phyloP scores from a whole-genome alignment of 129 eudicot species.

The Arctium minus region DNA sequence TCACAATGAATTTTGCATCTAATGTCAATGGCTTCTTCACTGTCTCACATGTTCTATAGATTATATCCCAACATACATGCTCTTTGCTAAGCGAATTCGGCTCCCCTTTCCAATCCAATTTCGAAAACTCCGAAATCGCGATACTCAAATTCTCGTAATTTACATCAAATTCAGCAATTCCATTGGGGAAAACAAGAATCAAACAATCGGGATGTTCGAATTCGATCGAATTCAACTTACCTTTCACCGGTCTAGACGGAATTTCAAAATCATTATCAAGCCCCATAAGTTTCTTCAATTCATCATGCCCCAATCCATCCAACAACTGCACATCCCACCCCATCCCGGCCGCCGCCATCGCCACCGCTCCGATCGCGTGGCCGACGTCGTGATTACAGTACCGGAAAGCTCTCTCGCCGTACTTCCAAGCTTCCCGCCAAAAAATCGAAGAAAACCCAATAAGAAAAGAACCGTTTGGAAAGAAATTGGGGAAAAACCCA shows the following conservation, averaged over 20 bases:
- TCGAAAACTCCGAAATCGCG: constrained; percentile 39
- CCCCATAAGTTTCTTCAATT: constrained; percentile 76
- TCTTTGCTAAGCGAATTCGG: constrained; percentile 80
- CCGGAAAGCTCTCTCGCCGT: constrained; percentile 94
- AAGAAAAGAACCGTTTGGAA: constrained; percentile 59
- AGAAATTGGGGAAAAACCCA: constrained; percentile 38
- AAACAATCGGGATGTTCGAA: constrained; percentile 97
- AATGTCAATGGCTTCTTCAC: constrained; percentile 56
- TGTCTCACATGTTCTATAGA: constrained; percentile 69
- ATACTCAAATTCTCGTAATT: constrained; percentile 47
- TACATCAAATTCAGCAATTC: constrained; percentile 41
- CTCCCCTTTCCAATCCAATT: constrained; percentile 84
- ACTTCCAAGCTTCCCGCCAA: constrained; percentile 98
- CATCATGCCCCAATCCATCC: constrained; percentile 78
- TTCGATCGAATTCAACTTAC: constrained; percentile 68
- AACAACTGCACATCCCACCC: constrained; percentile 98
- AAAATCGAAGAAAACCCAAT: constrained; percentile 79
- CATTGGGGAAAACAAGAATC: constrained; percentile 64
- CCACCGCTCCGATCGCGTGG: constrained; percentile 74
- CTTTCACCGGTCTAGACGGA: constrained; percentile 60
- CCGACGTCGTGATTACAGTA: constrained; percentile 96
- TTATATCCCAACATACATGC: constrained; percentile 81
- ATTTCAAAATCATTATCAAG: constrained; percentile 40
- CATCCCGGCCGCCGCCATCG: constrained; percentile 81
- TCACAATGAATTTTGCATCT: constrained; percentile 27